phyloP scores from a whole-genome alignment of 306 rosid species.

The Cicer cuneatum region DNA sequence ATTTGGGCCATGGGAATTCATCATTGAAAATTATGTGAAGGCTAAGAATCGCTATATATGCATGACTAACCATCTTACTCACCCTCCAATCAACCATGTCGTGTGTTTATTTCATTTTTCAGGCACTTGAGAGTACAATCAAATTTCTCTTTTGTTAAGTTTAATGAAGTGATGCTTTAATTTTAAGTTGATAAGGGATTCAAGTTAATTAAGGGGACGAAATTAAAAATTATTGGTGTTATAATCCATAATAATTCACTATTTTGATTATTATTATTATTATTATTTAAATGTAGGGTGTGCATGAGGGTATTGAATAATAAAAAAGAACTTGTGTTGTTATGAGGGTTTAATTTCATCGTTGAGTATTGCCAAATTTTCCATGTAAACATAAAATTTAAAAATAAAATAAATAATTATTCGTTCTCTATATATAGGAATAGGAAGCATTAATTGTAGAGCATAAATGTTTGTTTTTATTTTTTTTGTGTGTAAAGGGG shows the following conservation, averaged over 20 bases:
- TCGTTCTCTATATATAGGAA: too few relatives aligned
- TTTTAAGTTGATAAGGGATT: too few relatives aligned
- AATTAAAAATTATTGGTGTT: too few relatives aligned
- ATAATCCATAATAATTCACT: too few relatives aligned
- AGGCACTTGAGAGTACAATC: not conserved
- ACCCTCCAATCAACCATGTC: slow-evolving; percentile 5
- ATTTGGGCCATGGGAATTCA: too few relatives aligned
- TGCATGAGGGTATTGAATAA: not conserved
- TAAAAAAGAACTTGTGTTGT: not conserved
- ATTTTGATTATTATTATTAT: too few relatives aligned
- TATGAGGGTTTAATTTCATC: too few relatives aligned
- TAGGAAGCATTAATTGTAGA: slow-evolving; percentile 14
- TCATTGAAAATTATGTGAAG: not conserved
- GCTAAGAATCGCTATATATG: slow-evolving; percentile 4
- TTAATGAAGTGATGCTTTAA: not conserved
- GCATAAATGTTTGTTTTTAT: not conserved
- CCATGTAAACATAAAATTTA: not conserved
- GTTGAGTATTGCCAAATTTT: too few relatives aligned
- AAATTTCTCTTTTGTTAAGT: not conserved
- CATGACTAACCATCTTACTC: not conserved
- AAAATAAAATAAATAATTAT: not conserved
- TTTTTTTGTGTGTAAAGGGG: not conserved
- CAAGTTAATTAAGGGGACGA: too few relatives aligned
- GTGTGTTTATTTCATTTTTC: not conserved
- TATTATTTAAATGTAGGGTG: not conserved